Evolutionary conservation across 768 basidiomycete species (phyloP), one percentile per base, ranked within the genome.

Genomic region (Kwoniella newhampshirensis): DNA sequence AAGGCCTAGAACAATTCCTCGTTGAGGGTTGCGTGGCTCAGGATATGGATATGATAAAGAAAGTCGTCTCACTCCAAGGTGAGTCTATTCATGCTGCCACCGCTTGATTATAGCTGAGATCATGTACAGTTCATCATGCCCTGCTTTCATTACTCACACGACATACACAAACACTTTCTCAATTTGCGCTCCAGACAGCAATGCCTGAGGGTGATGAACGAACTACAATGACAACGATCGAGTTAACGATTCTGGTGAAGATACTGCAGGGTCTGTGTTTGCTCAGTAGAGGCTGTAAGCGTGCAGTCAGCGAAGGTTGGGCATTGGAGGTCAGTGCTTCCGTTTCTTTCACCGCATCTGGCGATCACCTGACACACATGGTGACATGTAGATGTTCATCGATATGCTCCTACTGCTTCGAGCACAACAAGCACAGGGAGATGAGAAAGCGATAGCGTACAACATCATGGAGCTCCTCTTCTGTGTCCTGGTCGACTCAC

Each of bases 401-500:
- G 68, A 70, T 26, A 51, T 73, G 3, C 42, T 70, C 5, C 60
- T 73, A 4, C 51, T 73, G 1, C 60, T 73, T 0, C 66, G 71
- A 3, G 36, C 64, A 2, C 68, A 66, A 36, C 58, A 58, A 21
- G 35, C 59, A 11, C 20, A 53, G 2, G 30, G 13, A 2, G 51
- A 47, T 13, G 32, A 45, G 30, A 77, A 11, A 79, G 83, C 53
- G 5, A 81, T 93, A n/a, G 84, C 88, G 2, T 87, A 88, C 2
- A 79, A 82, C 9, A 79, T 89, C 7, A 80, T 97, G 18, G 93
- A 97, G 68, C 89, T 90, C 0, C 77, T 97, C 4, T 79, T 92
- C 17, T 91, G 89, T 63, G 81, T 91, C 27, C 80, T 97, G n/a
- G 93, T 94, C 13, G 93, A 97, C 73, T 85, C 88, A 1, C 82